Evolutionary conservation across 2,329 filamentous ascomycete genomes (phyloP).

Genomic region (Sporothrix curviconia): DNA sequence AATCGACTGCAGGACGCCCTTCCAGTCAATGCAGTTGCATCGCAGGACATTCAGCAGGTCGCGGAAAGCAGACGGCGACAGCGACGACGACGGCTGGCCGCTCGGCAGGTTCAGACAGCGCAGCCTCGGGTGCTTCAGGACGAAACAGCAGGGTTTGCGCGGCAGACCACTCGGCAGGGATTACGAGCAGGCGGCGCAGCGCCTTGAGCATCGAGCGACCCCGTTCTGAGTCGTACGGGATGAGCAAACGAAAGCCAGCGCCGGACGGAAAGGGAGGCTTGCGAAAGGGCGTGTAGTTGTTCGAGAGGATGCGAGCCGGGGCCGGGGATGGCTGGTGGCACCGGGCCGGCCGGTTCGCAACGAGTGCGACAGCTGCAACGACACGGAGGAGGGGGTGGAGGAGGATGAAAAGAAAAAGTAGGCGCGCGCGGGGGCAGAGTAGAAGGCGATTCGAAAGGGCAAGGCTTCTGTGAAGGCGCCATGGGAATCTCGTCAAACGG

Average conservation of each 20-base stretch:
- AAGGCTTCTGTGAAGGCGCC: not conserved
- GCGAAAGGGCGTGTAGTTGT: not conserved
- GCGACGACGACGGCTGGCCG: not conserved
- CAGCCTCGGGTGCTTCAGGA: conserved; percentile 12
- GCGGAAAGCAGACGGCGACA: not conserved
- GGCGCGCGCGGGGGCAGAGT: too few species aligned
- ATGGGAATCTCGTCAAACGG: not conserved
- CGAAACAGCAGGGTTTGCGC: conserved; percentile 5
- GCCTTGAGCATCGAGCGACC: conserved; percentile 1
- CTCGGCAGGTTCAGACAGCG: conserved; percentile 1
- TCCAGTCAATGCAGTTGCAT: conserved; percentile 9
- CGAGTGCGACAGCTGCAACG: not conserved
- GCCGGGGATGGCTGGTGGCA: too few species aligned
- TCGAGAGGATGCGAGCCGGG: not conserved
- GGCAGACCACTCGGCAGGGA: not conserved
- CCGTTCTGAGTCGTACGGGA: conserved; percentile 6
- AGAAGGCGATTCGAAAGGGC: not conserved
- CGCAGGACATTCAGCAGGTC: not conserved
- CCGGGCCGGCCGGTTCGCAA: too few species aligned
- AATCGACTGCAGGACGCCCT: conserved; percentile 7
- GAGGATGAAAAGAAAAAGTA: not conserved
- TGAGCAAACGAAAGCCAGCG: too few species aligned
- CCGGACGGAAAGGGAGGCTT: not conserved
- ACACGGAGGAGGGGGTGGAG: not conserved
- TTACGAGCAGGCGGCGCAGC: conserved; percentile 2